Conservation (phyloP, 805 yeast genomes). For the Wickerhamiella azymoides region DNA sequence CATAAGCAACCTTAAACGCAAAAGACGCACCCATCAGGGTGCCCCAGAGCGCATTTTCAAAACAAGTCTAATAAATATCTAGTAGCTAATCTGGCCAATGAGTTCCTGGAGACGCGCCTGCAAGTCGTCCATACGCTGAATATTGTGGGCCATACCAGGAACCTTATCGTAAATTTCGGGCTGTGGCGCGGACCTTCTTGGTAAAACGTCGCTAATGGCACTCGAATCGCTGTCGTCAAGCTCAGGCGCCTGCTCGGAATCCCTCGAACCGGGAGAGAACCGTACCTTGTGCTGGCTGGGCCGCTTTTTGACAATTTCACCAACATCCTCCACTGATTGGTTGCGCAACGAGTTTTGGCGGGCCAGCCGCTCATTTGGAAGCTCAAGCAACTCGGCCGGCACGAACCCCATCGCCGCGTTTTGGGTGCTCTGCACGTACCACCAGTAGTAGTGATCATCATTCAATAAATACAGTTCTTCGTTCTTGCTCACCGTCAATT, state of each 20-base stretch:
- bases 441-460: slow-evolving; percentile 93
- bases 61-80: background rate
- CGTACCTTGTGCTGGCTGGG: slow-evolving; percentile 2
- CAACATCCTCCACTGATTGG: slow-evolving; percentile 2
- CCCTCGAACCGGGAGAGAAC: slow-evolving; percentile 1
- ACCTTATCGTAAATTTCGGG: background rate
- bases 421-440: slow-evolving; percentile 55
- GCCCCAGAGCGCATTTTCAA: too few relatives aligned
- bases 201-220: background rate
- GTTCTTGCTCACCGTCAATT: slow-evolving; percentile 63
- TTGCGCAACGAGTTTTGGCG: slow-evolving; percentile 85
- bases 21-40: too few relatives aligned
- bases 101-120: slow-evolving; percentile 1
- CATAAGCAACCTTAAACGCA: too few relatives aligned
- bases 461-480: slow-evolving; percentile 72
- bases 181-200: background rate
- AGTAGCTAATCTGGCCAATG: background rate
- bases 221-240: background rate
- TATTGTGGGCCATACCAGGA: slow-evolving; percentile 4
- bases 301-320: background rate
- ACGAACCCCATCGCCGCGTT: slow-evolving; percentile 80
- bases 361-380: slow-evolving; percentile 82
- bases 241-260: background rate
- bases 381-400: slow-evolving; percentile 90
- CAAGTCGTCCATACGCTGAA: slow-evolving; percentile 1